Evolutionary conservation across 129 eudicot species (phyloP), one percentile per base, ranked within the genome.

Genomic region (Arctium lappa): DNA sequence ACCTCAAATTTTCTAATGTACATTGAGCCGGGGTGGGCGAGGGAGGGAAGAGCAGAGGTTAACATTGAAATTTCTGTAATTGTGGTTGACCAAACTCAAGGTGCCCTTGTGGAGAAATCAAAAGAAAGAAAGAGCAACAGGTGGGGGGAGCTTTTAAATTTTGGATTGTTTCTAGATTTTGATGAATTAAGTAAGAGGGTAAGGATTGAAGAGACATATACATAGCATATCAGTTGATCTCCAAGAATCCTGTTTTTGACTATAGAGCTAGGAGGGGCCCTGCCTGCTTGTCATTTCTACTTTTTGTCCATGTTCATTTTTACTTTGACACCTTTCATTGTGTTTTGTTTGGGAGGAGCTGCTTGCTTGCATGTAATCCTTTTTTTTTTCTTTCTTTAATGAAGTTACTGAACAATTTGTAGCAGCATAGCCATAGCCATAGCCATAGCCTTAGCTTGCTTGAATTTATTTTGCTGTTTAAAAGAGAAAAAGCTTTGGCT

Each of bases 1-100:
- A 65, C 85, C 87, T 82, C 85, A 44, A 80, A 77, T 88, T 87
- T 89, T 90, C 80, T 88, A 44, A 81, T 84, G 89, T 84, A 89
- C 81, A 88, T 85, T 84, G 85, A 78, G 66, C 66, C 6, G 87
- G 85, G 87, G 78, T 73, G 85, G 86, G 82, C 76, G 70, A 83
- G 82, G 82, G 70, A 83, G 82, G 82, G 68, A 80, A 79, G 82
- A 76, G 71, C 74, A 78, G 74, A 37, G 42, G 44, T 11, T 60
- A 39, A 38, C 36, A 13, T 46, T 63, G 69, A 74, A 22, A 69
- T 80, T 70, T 83, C 63, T 75, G 76, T 90, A 82, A 74, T 79
- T 85, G 65, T 74, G 77, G 74, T 22, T 22, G 27, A 22, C 27
- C 27, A 22, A 22, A 22, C 27, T 22, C 27, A 22, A 22, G 27